Evolutionary conservation across 371 early-diverging fungal species (phyloP).

Genomic region (Saksenaea oblongispora): DNA sequence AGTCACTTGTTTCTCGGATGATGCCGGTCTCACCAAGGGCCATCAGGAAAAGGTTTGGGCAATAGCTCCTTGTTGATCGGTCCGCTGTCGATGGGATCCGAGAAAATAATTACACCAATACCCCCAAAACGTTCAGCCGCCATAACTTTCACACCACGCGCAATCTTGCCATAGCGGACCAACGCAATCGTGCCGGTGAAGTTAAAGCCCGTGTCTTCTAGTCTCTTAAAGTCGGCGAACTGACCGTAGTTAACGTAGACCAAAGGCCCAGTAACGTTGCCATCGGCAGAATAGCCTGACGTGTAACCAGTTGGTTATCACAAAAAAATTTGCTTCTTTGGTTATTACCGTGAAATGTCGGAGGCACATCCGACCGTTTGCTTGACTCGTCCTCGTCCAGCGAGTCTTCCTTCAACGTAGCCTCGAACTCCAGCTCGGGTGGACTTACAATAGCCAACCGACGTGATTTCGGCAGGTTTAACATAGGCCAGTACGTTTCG

Average conservation of each 20-base stretch:
- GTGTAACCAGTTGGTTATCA: neutral
- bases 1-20: neutral
- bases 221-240: constrained; percentile 51
- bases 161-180: constrained; percentile 57
- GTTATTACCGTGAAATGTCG: constrained; percentile 61
- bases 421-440: constrained; percentile 49
- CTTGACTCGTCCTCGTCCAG: constrained; percentile 55
- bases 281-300: constrained; percentile 54
- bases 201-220: constrained; percentile 45
- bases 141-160: constrained; percentile 61
- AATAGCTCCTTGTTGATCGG: constrained; percentile 30
- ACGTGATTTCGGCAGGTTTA: constrained; percentile 56
- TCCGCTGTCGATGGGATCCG: constrained; percentile 24
- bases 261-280: constrained; percentile 62
- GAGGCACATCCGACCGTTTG: constrained; percentile 41
- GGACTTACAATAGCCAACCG: constrained; percentile 55
- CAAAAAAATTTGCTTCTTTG: neutral
- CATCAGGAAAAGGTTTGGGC: constrained; percentile 57
- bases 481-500: constrained; percentile 60
- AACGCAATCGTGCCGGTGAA: constrained; percentile 56
- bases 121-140: constrained; percentile 61
- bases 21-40: constrained; percentile 48
- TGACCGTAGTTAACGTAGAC: constrained; percentile 71
- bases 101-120: constrained; percentile 55
- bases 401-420: constrained; percentile 51